These are phyloP conservation scores for Prunus kanzakura DNA, from an alignment of 306 rosid species.

Conservation along the genomic window DNA sequence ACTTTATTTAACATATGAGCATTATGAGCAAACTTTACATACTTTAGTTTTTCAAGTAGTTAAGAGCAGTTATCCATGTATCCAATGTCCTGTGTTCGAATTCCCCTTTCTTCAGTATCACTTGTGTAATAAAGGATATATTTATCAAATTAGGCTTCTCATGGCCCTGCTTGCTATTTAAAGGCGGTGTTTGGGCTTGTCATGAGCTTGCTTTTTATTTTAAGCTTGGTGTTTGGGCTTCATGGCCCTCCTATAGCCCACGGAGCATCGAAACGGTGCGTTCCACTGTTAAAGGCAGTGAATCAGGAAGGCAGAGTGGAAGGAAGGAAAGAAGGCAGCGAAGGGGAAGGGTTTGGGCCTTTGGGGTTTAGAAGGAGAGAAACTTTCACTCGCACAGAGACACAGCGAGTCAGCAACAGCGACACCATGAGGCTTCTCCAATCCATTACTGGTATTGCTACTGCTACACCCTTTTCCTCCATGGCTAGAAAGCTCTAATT, in stretches of 20 bases:
- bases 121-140: too few species aligned
- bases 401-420: not conserved
- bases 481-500: not conserved
- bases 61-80: too few species aligned
- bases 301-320: too few species aligned
- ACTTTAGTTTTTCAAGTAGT: too few species aligned
- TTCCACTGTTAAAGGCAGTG: not conserved
- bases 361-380: slow-evolving; percentile 6
- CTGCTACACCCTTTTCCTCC: not conserved
- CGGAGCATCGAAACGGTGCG: not conserved
- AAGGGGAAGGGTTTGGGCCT: slow-evolving; percentile 25
- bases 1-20: too few species aligned
- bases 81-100: too few species aligned
- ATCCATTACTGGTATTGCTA: slow-evolving; percentile 42
- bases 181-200: too few species aligned
- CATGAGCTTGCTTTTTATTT: not conserved
- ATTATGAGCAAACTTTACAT: too few species aligned
- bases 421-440: slow-evolving; percentile 59
- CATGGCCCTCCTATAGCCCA: not conserved
- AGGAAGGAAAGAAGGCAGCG: not conserved
- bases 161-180: too few species aligned
- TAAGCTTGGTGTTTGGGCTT: not conserved
- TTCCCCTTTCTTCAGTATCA: too few species aligned
- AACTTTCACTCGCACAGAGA: not conserved
- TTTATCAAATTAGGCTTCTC: too few species aligned